Evolutionary conservation across 2,329 filamentous ascomycete genomes (phyloP).

Genomic region (Berkeleyomyces basicola): DNA sequence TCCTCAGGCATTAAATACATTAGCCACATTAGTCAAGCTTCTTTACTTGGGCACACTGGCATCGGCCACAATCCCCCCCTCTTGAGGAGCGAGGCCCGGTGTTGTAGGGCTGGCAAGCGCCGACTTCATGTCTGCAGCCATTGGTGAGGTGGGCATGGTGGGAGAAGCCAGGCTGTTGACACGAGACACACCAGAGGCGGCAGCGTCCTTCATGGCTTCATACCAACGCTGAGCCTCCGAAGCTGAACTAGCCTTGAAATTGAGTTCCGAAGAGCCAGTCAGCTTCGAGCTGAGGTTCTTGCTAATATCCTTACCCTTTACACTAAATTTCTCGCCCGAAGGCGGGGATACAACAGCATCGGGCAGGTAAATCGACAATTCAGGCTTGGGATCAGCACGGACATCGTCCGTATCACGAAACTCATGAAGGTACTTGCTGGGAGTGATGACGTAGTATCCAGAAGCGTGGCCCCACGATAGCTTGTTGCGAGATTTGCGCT

Average conservation of each 20-base stretch:
- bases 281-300: slow-evolving; percentile 69
- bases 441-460: slow-evolving; percentile 80
- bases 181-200: slow-evolving; percentile 31
- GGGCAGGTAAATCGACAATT: slow-evolving; percentile 80
- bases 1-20: not conserved
- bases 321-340: slow-evolving; percentile 69
- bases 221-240: slow-evolving; percentile 76
- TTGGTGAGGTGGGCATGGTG: slow-evolving; percentile 15
- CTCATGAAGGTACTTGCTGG: slow-evolving; percentile 79
- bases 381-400: slow-evolving; percentile 58
- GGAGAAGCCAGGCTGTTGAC: slow-evolving; percentile 17
- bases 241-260: slow-evolving; percentile 74
- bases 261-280: slow-evolving; percentile 59
- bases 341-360: slow-evolving; percentile 64
- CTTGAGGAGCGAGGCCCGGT: slow-evolving; percentile 14
- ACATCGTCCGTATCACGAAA: slow-evolving; percentile 80
- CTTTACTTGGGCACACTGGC: not conserved
- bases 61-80: slow-evolving; percentile 14
- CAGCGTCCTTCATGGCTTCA: slow-evolving; percentile 47
- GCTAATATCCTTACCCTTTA: slow-evolving; percentile 87
- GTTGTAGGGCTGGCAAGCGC: slow-evolving; percentile 13
- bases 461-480: slow-evolving; percentile 60
- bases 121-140: slow-evolving; percentile 16
- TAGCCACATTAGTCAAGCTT: not conserved
- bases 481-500: slow-evolving; percentile 82